A percentile compares a stretch with the other conserved stretches of the same genome.
These are phyloP conservation scores for Dacryopinax primogenitus DNA, from an alignment of 768 basidiomycete species.

Conservation along the genomic window DNA sequence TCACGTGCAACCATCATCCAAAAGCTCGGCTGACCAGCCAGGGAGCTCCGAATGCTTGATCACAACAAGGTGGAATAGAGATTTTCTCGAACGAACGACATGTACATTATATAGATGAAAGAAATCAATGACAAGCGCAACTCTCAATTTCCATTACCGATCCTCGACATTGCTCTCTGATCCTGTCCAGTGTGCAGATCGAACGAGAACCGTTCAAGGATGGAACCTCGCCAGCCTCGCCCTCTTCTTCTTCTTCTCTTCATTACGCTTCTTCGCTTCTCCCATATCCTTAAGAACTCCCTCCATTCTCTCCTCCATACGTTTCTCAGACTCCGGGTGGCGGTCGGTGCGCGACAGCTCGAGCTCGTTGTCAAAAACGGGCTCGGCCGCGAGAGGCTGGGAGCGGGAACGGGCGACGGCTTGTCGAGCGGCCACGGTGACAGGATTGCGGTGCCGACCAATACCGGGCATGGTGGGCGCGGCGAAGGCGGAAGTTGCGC, in stretches of 20 bases:
- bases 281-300: background rate
- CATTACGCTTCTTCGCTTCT: background rate
- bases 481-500: background rate
- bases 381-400: background rate
- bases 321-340: background rate
- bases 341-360: background rate
- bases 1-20: background rate
- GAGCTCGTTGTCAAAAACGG: background rate
- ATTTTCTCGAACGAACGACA: too few relatives aligned
- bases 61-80: background rate
- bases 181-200: background rate
- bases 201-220: background rate
- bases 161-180: background rate
- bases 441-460: background rate
- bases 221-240: background rate
- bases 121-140: too few relatives aligned
- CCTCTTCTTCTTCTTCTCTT: background rate
- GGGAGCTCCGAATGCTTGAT: background rate
- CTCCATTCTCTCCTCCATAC: background rate
- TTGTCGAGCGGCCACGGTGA: background rate
- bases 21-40: background rate
- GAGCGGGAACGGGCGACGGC: background rate
- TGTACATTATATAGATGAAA: too few relatives aligned
- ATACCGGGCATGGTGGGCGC: conserved; percentile 1
- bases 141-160: too few relatives aligned